These are phyloP conservation scores for Scenedesmus sp. DNA, from an alignment of 163 green algal species.

Conservation along the genomic window DNA sequence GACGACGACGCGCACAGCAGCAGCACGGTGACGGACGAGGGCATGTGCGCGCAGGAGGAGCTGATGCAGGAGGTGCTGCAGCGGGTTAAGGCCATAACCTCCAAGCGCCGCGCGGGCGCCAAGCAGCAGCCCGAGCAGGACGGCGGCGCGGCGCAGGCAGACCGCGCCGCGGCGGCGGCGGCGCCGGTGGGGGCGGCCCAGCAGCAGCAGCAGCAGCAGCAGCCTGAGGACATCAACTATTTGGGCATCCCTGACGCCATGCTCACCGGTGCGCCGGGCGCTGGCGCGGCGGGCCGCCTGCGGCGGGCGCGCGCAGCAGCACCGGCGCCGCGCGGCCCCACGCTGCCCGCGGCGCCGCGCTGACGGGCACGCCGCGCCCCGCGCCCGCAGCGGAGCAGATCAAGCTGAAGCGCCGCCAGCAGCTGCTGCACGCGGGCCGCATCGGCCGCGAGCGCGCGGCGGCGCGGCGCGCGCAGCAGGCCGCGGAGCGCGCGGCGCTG, in stretches of 20 bases:
- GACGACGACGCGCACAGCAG: no score
- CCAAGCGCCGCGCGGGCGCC: neutral
- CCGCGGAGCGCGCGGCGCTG: slow-evolving; percentile 8
- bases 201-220: slow-evolving; percentile 33
- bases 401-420: slow-evolving; percentile 48
- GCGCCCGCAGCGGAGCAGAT: slow-evolving; percentile 37
- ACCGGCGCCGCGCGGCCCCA: no score
- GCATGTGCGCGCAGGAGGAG: slow-evolving; percentile 18
- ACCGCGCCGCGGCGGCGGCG: neutral
- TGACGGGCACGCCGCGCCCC: neutral
- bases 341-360: neutral
- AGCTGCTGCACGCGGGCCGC: slow-evolving; percentile 16
- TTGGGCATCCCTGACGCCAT: slow-evolving; percentile 21
- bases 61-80: slow-evolving; percentile 41
- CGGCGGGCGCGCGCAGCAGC: no score
- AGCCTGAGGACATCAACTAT: slow-evolving; percentile 25
- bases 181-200: no score
- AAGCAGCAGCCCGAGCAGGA: slow-evolving; percentile 32
- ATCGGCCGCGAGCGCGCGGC: slow-evolving; percentile 1
- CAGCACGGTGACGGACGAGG: slow-evolving; percentile 34
- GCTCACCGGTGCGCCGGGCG: slow-evolving; percentile 25
- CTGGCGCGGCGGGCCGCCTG: no score
- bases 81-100: slow-evolving; percentile 9
- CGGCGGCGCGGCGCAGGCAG: neutral
- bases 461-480: slow-evolving; percentile 27